Evolutionary conservation across 1,284 basidiomycete genomes (phyloP), one percentile per base, ranked within the genome.

Genomic region (Tilletiaria anomala): DNA sequence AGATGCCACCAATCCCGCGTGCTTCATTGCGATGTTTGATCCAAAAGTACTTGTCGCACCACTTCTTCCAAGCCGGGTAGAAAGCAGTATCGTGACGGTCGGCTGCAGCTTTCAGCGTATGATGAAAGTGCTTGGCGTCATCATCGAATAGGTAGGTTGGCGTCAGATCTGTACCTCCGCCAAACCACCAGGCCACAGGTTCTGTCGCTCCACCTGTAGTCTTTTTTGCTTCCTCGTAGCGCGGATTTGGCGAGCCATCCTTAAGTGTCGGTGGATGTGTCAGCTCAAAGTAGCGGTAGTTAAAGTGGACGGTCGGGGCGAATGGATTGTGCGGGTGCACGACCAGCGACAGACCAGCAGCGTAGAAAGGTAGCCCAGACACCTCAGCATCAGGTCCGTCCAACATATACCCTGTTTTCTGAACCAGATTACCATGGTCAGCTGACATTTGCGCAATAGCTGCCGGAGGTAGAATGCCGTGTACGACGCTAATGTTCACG

Each of bases 41-140:
- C 70, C 73, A 81, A 69, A 99, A 97, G 72, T 99, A 99, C 64
- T 85, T 79, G 71, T 97, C 93, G 72, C 91, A 96, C 87, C 88
- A 96, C 54, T 76, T 75, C 69, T 97, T 97, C 76, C 89, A 88
- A 1, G 73, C 70, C 3, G 77, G 76, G 70, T 87, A 86, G 47
- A 91, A 75, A 20, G 72, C 70, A 2, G 71, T 47, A 35, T 83
- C 78, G 67, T 88, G 79, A 32, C 71, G 67, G 57, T 83, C 81
- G 66, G 85, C 89, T 0, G 83, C 82, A 2, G 67, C 65, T 68
- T 86, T 83, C 56, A 89, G 70, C 2, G 78, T 80, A 24, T 65
- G 51, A 71, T 97, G 93, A 72, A 96, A 97, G 65, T 89, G 85
- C 18, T 68, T 63, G 2, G 79, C 85, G 65, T 97, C 91, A 47